These are phyloP conservation scores for Letharia lupina DNA, from an alignment of 495 filamentous ascomycete genomes.

Conservation along the genomic window DNA sequence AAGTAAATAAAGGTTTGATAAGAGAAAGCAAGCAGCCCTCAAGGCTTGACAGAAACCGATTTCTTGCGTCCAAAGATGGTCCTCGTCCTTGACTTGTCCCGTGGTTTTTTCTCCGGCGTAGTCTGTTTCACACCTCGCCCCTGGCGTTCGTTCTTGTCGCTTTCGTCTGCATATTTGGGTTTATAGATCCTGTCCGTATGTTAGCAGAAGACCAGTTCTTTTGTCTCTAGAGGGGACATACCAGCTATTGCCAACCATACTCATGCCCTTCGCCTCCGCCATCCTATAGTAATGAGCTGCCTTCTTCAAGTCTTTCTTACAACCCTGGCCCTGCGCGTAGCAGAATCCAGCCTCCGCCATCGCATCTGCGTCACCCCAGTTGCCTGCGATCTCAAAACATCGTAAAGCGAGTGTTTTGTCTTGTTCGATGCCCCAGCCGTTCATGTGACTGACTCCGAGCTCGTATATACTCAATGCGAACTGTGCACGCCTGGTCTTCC, in stretches of 20 bases:
- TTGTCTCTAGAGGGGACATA: conserved; percentile 39
- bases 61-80: conserved; percentile 61
- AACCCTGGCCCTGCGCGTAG: conserved; percentile 75
- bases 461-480: conserved; percentile 95
- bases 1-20: not conserved
- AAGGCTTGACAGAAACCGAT: conserved; percentile 28
- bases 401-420: conserved; percentile 80
- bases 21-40: conserved; percentile 4
- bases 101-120: conserved; percentile 48
- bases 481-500: conserved; percentile 75
- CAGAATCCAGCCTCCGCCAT: conserved; percentile 83
- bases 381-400: conserved; percentile 92
- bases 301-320: conserved; percentile 93
- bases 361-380: conserved; percentile 96
- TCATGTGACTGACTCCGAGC: conserved; percentile 92
- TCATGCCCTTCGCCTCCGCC: conserved; percentile 88
- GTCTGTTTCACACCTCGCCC: conserved; percentile 29
- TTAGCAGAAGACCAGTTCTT: conserved; percentile 4
- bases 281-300: conserved; percentile 83
- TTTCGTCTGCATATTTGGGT: conserved; percentile 71
- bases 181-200: conserved; percentile 71
- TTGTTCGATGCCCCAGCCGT: conserved; percentile 93
- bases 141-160: conserved; percentile 32
- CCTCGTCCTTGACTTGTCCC: conserved; percentile 57
- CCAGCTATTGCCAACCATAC: conserved; percentile 97